A percentile compares a stretch with the other conserved stretches of the same genome.
phyloP scores from a whole-genome alignment of 169 alveolate genomes.

The Plasmodium cynomolgi region DNA sequence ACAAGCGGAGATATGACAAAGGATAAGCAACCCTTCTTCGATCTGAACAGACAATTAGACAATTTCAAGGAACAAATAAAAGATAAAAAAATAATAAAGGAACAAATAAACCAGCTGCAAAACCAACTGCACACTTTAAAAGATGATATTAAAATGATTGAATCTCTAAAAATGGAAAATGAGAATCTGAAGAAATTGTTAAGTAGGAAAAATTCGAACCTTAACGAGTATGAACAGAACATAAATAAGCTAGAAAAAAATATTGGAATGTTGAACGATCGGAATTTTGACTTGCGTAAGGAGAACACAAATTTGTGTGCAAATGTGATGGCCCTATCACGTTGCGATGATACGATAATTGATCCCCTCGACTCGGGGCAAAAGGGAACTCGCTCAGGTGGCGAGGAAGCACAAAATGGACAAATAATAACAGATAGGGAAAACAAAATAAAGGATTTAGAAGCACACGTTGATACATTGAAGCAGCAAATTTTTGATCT shows the following conservation, averaged over 20 bases:
- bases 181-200: constrained; percentile 27
- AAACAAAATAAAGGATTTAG: constrained; percentile 10
- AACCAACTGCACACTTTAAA: constrained; percentile 23
- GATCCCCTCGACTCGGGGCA: neutral
- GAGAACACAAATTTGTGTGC: constrained; percentile 26
- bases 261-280: constrained; percentile 29
- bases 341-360: neutral
- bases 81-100: constrained; percentile 34
- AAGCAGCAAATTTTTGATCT: constrained; percentile 20
- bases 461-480: neutral
- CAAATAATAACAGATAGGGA: neutral
- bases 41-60: constrained; percentile 8
- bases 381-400: neutral
- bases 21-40: neutral
- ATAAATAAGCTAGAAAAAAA: constrained; percentile 10
- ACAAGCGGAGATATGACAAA: neutral
- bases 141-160: constrained; percentile 54
- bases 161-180: constrained; percentile 45
- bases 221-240: constrained; percentile 30
- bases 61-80: constrained; percentile 12
- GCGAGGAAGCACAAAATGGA: neutral
- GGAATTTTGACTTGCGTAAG: neutral
- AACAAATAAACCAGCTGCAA: constrained; percentile 32
- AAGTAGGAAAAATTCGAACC: neutral
- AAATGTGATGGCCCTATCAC: neutral